phyloP scores from a whole-genome alignment of 352 stramenopile genomes.

The Globisporangium ultimum region DNA sequence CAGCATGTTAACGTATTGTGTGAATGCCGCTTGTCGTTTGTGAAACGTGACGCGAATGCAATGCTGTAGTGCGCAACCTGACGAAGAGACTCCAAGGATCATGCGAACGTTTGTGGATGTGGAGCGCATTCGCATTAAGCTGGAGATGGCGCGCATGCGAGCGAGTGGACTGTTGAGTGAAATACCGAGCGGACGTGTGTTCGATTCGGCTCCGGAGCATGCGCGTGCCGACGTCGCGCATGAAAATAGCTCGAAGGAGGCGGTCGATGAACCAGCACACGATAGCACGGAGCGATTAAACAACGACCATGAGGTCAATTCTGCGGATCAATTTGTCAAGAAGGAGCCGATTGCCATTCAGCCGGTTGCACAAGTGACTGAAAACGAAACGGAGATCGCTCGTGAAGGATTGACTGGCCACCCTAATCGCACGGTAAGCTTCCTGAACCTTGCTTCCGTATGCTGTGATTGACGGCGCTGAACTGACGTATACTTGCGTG shows the following conservation, averaged over 20 bases:
- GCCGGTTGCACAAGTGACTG: not conserved
- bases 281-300: not conserved
- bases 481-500: too few species aligned
- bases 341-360: conserved; percentile 1
- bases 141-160: conserved; percentile 36
- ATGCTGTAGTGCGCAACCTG: not conserved
- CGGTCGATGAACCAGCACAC: conserved; percentile 28
- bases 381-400: not conserved
- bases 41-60: not conserved
- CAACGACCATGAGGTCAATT: not conserved
- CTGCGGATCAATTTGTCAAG: not conserved
- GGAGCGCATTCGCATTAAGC: conserved; percentile 33
- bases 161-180: conserved; percentile 18
- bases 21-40: not conserved
- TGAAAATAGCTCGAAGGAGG: conserved; percentile 40
- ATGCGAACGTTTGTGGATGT: conserved; percentile 20
- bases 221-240: conserved; percentile 29
- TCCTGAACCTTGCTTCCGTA: not conserved
- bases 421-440: not conserved
- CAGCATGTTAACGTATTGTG: not conserved
- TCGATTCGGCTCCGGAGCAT: conserved; percentile 39
- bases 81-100: not conserved
- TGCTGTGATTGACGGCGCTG: not conserved
- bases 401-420: not conserved
- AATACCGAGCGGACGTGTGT: conserved; percentile 55